Evolutionary conservation across 2,329 filamentous ascomycete genomes (phyloP).

Genomic region (Xylariaceae sp.): DNA sequence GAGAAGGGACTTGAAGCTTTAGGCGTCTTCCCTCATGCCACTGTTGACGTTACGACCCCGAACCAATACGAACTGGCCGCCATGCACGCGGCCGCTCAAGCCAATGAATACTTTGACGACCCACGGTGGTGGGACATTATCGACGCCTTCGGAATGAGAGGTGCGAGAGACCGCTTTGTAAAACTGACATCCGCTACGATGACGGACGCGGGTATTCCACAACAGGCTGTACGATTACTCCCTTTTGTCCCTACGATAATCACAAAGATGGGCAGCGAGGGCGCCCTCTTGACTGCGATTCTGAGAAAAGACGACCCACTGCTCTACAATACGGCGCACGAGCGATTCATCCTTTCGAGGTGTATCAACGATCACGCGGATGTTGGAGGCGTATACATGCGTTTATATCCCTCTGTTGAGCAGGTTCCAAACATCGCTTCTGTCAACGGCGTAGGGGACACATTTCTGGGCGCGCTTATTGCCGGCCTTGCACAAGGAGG

Average conservation of each 20-base stretch:
- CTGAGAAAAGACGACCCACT: constrained; percentile 64
- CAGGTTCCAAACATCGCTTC: constrained; percentile 70
- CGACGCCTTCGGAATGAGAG: constrained; percentile 72
- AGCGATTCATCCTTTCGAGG: constrained; percentile 69
- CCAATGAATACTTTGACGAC: constrained; percentile 63
- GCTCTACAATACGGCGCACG: constrained; percentile 57
- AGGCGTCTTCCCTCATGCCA: constrained; percentile 55
- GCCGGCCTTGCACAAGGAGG: constrained; percentile 66
- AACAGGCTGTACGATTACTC: constrained; percentile 77
- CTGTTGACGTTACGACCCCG: constrained; percentile 74
- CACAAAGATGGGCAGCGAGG: constrained; percentile 74
- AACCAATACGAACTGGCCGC: constrained; percentile 77
- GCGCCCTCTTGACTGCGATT: constrained; percentile 72
- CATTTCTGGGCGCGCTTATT: constrained; percentile 80
- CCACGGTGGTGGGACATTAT: constrained; percentile 75
- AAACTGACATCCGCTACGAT: constrained; percentile 62
- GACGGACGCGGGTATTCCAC: constrained; percentile 76
- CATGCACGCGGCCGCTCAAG: constrained; percentile 69
- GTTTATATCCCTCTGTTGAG: constrained; percentile 63
- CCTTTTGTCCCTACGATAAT: constrained; percentile 83
- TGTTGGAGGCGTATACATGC: constrained; percentile 79
- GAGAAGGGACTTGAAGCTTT: constrained; percentile 36
- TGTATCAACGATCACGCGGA: constrained; percentile 47
- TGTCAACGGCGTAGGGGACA: constrained; percentile 93
- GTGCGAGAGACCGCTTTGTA: constrained; percentile 68